Evolutionary conservation across 192 early-diverging fungal species (phyloP).

Genomic region (Funneliformis mosseae): DNA sequence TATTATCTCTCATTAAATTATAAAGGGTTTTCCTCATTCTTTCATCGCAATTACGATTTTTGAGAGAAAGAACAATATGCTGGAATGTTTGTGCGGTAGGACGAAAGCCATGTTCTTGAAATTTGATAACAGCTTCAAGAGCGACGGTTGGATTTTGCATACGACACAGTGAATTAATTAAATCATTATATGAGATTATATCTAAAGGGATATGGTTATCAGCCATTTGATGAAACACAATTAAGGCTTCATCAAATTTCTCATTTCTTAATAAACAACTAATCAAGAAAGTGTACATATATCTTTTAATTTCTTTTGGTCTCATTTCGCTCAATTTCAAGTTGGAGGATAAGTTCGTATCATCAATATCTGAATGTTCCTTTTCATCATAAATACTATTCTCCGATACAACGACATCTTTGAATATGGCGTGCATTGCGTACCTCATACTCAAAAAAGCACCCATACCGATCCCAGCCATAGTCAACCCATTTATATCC

Average conservation of each 20-base stretch:
- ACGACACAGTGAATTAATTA: background rate
- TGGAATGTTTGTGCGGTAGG: background rate
- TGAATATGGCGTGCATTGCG: background rate
- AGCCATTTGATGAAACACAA: conserved; percentile 16
- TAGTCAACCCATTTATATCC: background rate
- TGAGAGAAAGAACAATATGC: background rate
- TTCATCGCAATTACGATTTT: background rate
- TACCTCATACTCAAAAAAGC: background rate
- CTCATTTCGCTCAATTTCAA: conserved; percentile 2
- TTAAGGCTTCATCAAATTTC: conserved; percentile 17
- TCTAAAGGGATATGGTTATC: conserved; percentile 6
- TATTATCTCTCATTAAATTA: conserved; percentile 17
- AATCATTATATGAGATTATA: background rate
- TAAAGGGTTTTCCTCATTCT: background rate
- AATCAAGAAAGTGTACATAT: background rate
- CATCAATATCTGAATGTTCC: background rate
- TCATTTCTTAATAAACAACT: conserved; percentile 1
- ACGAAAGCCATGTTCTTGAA: conserved; percentile 21
- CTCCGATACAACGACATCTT: background rate
- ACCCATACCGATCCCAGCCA: background rate
- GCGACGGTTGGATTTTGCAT: background rate
- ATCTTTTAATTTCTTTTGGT: conserved; percentile 1
- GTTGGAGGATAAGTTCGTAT: background rate
- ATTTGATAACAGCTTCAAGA: background rate
- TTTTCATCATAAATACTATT: background rate